Evolutionary conservation across 164 flowering plant genomes (phyloP).

Genomic region (Liriodendron chinense): DNA sequence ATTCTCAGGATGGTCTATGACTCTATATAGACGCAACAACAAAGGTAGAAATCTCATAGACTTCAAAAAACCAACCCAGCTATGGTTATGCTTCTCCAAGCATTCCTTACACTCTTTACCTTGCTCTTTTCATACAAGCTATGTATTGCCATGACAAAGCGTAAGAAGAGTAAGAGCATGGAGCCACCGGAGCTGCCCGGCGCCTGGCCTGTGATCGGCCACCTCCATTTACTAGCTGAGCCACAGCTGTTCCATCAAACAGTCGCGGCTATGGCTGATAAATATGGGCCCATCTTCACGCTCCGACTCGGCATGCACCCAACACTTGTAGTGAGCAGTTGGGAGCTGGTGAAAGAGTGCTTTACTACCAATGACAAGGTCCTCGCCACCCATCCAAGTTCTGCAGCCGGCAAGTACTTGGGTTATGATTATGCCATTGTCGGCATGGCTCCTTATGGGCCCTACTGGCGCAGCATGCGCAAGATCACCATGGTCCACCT

Average conservation of each 20-base stretch:
- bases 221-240: constrained; percentile 12
- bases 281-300: constrained; percentile 16
- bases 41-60: too few relatives aligned
- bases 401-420: neutral
- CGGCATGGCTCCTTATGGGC: constrained; percentile 12
- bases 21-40: neutral
- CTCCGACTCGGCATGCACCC: constrained; percentile 14
- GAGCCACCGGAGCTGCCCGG: constrained; percentile 13
- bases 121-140: neutral
- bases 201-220: constrained; percentile 21
- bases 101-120: neutral
- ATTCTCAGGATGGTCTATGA: neutral
- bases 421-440: constrained; percentile 8
- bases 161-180: neutral
- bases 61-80: neutral
- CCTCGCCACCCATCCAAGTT: constrained; percentile 13
- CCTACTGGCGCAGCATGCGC: constrained; percentile 19
- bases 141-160: neutral
- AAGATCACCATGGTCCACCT: constrained; percentile 15
- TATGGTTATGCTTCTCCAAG: neutral
- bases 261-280: constrained; percentile 19
- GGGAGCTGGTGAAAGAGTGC: constrained; percentile 23
- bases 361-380: constrained; percentile 15
- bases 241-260: neutral
- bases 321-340: constrained; percentile 17